Evolutionary conservation across 2,329 filamentous ascomycete species (phyloP).

Genomic region (Huntiella bhutanensis): DNA sequence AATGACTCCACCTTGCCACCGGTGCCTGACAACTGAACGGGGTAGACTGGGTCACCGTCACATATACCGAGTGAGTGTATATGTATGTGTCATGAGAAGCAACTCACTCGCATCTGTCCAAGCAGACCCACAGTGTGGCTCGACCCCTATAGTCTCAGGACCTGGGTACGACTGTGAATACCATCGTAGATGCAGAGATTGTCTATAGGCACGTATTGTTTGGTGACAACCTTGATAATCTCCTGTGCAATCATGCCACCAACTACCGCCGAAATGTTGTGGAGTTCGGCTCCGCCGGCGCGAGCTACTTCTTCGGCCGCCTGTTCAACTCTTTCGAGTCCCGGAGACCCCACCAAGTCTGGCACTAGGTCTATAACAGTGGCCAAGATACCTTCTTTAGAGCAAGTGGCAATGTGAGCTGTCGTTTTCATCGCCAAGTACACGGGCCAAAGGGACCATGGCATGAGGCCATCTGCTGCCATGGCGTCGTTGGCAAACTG

Average conservation of each 20-base stretch:
- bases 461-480: conserved; percentile 29
- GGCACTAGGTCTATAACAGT: conserved; percentile 2
- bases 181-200: conserved; percentile 56
- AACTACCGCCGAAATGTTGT: conserved; percentile 74
- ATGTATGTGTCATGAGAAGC: neutral
- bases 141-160: conserved; percentile 28
- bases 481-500: conserved; percentile 36
- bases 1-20: no score
- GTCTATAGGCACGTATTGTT: conserved; percentile 53
- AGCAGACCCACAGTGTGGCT: neutral
- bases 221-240: conserved; percentile 72
- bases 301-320: conserved; percentile 48
- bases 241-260: conserved; percentile 96
- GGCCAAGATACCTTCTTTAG: conserved; percentile 7
- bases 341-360: neutral
- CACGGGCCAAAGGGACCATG: conserved; percentile 44
- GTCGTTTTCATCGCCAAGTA: conserved; percentile 42
- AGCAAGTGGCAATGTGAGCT: conserved; percentile 10
- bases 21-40: no score
- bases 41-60: no score
- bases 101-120: no score
- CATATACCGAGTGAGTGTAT: neutral
- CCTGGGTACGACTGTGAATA: conserved; percentile 41
- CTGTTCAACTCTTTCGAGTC: conserved; percentile 2
- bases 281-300: conserved; percentile 66